These are phyloP conservation scores for Strigomonas culicis DNA, from an alignment of 208 protist genomes.

Conservation along the genomic window DNA sequence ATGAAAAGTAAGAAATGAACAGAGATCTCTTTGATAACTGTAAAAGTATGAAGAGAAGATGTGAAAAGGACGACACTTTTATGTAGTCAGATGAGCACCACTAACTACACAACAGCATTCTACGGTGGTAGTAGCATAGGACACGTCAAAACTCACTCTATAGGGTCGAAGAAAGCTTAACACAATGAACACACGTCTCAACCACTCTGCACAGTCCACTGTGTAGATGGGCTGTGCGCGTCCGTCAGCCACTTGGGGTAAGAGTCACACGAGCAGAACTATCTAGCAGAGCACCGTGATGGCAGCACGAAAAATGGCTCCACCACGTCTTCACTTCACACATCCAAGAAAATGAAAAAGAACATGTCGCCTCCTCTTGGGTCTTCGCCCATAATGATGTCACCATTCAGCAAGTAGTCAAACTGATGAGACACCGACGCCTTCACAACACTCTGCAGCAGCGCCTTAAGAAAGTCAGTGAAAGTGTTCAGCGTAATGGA, in stretches of 20 bases:
- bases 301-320: neutral
- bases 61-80: neutral
- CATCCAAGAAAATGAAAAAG: neutral
- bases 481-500: constrained; percentile 58
- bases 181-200: too few species aligned
- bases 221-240: too few species aligned
- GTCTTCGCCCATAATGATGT: constrained; percentile 53
- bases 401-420: constrained; percentile 77
- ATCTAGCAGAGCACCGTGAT: neutral
- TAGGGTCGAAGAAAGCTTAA: too few species aligned
- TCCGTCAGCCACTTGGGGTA: too few species aligned
- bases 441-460: constrained; percentile 65
- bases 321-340: neutral
- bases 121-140: too few species aligned
- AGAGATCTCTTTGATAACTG: too few species aligned
- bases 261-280: too few species aligned
- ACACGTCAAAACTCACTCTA: too few species aligned
- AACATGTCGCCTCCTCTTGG: neutral
- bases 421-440: constrained; percentile 38
- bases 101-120: too few species aligned
- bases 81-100: too few species aligned
- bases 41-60: too few species aligned
- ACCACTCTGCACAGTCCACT: too few species aligned
- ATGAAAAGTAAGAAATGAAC: neutral
- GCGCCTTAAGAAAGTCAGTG: constrained; percentile 55